Conservation (phyloP, 495 filamentous ascomycete species). For the Terfezia claveryi region DNA sequence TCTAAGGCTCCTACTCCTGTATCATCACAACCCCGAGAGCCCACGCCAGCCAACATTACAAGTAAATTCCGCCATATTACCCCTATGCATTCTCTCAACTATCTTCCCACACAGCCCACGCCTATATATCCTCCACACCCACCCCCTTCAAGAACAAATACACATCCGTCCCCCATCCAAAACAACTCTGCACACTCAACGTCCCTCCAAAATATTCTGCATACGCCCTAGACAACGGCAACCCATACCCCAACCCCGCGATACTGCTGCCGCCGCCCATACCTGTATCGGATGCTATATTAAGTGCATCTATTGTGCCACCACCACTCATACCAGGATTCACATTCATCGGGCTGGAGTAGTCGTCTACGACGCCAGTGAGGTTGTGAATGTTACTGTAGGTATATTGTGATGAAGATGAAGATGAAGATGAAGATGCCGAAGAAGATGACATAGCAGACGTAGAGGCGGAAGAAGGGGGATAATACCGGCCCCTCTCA, state of each 20-base stretch:
- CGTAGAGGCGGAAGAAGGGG: too few relatives aligned
- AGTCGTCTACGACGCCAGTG: slow-evolving; percentile 9
- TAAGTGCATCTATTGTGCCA: slow-evolving; percentile 21
- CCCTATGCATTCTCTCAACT: too few relatives aligned
- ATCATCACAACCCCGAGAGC: too few relatives aligned
- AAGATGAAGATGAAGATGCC: too few relatives aligned
- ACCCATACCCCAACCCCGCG: slow-evolving; percentile 77
- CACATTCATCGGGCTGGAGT: slow-evolving; percentile 19
- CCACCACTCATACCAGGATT: slow-evolving; percentile 47
- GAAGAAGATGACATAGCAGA: too few relatives aligned
- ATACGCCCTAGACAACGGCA: slow-evolving; percentile 81
- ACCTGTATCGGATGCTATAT: background rate
- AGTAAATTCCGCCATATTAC: too few relatives aligned
- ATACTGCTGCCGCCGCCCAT: slow-evolving; percentile 32
- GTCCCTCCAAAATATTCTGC: slow-evolving; percentile 96
- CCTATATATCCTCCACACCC: slow-evolving; percentile 32
- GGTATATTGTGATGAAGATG: too few relatives aligned
- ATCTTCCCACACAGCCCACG: too few relatives aligned
- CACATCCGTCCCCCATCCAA: slow-evolving; percentile 82
- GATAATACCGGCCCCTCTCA: slow-evolving; percentile 14
- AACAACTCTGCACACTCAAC: slow-evolving; percentile 77
- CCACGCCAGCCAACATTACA: too few relatives aligned
- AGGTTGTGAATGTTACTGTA: background rate
- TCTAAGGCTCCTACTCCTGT: too few relatives aligned
- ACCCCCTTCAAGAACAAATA: slow-evolving; percentile 69